Evolutionary conservation across 2,329 filamentous ascomycete genomes (phyloP).

Genomic region (Daldinia sp.): DNA sequence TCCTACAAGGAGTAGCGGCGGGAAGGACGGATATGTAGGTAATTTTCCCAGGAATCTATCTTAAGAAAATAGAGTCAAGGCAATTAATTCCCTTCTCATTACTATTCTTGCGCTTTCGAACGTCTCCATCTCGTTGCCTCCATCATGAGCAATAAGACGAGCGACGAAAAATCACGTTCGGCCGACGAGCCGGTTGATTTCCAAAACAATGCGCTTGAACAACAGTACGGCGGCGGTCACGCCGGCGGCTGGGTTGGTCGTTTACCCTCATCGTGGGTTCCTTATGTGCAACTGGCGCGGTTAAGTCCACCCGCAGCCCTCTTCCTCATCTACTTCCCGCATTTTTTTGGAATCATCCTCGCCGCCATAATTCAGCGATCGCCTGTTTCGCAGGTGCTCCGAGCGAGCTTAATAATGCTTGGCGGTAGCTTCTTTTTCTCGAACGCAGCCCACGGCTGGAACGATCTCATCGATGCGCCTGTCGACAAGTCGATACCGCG

Average conservation of each 20-base stretch:
- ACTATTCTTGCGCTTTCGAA: neutral
- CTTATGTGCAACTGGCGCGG: constrained; percentile 47
- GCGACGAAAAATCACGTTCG: constrained; percentile 20
- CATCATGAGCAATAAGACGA: constrained; percentile 16
- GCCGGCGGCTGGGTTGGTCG: constrained; percentile 44
- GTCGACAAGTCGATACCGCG: constrained; percentile 46
- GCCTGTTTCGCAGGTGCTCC: constrained; percentile 31
- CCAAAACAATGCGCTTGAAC: constrained; percentile 35
- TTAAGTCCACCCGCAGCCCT: constrained; percentile 46
- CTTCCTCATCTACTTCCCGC: constrained; percentile 47
- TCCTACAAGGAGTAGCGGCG: constrained; percentile 13
- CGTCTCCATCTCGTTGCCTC: neutral
- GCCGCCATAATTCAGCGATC: constrained; percentile 39
- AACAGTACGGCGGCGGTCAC: constrained; percentile 48
- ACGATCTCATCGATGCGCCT: constrained; percentile 49
- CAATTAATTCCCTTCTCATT: constrained; percentile 10
- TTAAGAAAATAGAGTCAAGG: neutral
- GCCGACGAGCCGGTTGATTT: constrained; percentile 21
- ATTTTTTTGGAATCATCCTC: constrained; percentile 46
- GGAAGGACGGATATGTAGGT: constrained; percentile 23
- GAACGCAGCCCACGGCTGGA: constrained; percentile 49
- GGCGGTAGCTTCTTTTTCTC: constrained; percentile 46
- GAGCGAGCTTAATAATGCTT: constrained; percentile 33
- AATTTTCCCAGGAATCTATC: neutral
- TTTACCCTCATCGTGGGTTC: constrained; percentile 47